phyloP scores from a whole-genome alignment of 257 asterid genomes.

The Cinchona pubescens region DNA sequence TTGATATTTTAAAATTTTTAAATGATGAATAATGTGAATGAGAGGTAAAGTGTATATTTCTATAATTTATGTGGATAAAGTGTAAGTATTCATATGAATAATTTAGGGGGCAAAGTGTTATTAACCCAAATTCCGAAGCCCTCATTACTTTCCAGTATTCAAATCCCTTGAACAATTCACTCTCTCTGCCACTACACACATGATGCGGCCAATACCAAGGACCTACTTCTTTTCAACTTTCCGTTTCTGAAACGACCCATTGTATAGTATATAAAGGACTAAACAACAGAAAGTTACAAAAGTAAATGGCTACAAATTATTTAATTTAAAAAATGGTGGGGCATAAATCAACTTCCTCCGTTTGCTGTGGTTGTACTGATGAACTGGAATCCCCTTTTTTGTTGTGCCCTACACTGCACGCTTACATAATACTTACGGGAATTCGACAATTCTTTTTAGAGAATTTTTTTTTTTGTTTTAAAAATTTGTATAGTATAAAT shows the following conservation, averaged over 20 bases:
- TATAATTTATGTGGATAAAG: too few relatives aligned
- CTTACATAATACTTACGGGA: too few relatives aligned
- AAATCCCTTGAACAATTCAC: background rate
- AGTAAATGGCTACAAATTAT: constrained; percentile 4
- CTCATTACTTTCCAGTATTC: too few relatives aligned
- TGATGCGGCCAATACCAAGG: constrained; percentile 24
- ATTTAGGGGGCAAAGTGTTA: too few relatives aligned
- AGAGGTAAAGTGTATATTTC: too few relatives aligned
- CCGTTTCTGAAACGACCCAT: constrained; percentile 18
- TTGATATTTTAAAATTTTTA: too few relatives aligned
- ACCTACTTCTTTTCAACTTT: constrained; percentile 16
- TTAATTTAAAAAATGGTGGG: constrained; percentile 40
- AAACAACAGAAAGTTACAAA: background rate
- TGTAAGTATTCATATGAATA: too few relatives aligned
- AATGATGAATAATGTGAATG: too few relatives aligned
- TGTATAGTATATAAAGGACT: background rate
- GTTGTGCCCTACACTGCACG: constrained; percentile 8
- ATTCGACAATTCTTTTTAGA: too few relatives aligned
- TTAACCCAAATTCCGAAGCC: background rate
- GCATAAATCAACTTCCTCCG: constrained; percentile 28
- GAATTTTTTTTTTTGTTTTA: too few relatives aligned
- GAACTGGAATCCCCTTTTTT: constrained; percentile 26
- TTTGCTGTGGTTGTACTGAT: constrained; percentile 29
- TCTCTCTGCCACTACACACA: constrained; percentile 27
- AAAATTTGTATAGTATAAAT: too few relatives aligned